Base-by-base conservation (phyloP, 805 yeast genomes). In the Blastobotrys robertii region DNA sequence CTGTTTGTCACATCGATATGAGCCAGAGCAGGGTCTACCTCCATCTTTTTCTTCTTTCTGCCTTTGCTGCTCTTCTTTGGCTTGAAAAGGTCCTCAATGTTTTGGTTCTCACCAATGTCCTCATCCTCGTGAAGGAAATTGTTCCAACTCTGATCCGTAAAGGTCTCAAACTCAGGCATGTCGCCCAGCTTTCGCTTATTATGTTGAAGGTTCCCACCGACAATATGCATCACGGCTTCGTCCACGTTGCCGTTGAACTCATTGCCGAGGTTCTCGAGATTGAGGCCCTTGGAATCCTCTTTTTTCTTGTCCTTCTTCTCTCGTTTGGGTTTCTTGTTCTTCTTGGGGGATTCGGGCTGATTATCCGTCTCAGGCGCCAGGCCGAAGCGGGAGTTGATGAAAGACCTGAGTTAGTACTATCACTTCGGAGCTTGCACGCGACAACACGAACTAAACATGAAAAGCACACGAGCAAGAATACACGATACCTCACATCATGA, bases 171-270 rank as follows among this genome's bases (percentile, higher is more conserved):
- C 12, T 31, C 45, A n/a, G 34, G 30, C 29, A 72, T 13, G 31
- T 49, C 44, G n/a, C 43, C 31, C 10, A 36, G 36, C 30, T 44
- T 45, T n/a, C 39, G 44, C 48, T 30, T 40, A 50, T 61, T 53
- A 39, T 63, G 58, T 12, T 68, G 75, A 34, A 80, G 59, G 1
- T 79, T 72, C 5, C 80, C 82, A 13, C 82, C 85, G 10, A 81
- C 90, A 51, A 75, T 74, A 43, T 74, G 71, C 75, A 82, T 69
- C 12, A 83, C 87, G 0, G 87, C 92, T 12, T 83, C 92, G 53
- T 81, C 92, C 2, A 81, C 92, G 10, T 42, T 39, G 14, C 44
- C 42, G 4, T 4, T 4, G 6, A 19, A 19, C 4, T 19, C 25
- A n/a, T 36, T 46, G 14, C 39, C 45, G 8, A 39, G 34, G 29